Percentiles rank a stretch among this genome's conserved stretches.
Conservation (phyloP, 129 eudicot genomes). For the Calendula officinalis region DNA sequence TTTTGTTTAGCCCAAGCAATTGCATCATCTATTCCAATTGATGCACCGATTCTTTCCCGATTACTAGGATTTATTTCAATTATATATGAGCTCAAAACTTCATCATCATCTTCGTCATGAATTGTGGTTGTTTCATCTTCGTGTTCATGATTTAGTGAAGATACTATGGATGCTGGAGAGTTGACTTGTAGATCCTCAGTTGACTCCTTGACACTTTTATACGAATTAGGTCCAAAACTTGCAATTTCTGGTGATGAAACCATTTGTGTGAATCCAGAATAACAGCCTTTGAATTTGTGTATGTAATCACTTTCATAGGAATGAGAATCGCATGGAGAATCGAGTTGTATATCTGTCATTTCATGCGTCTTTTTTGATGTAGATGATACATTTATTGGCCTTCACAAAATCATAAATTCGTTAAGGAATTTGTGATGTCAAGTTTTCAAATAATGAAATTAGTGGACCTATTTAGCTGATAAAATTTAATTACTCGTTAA, state of each 20-base stretch:
- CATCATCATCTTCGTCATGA: constrained; percentile 31
- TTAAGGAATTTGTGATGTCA: background rate
- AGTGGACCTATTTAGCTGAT: no score
- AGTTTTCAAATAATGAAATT: no score
- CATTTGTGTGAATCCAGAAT: constrained; percentile 41
- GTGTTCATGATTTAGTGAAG: constrained; percentile 45
- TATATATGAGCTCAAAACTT: constrained; percentile 59
- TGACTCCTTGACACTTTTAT: constrained; percentile 38
- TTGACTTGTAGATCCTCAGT: constrained; percentile 53
- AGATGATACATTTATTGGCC: constrained; percentile 60
- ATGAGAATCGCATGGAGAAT: constrained; percentile 29
- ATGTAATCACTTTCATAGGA: constrained; percentile 28
- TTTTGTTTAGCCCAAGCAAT: constrained; percentile 92
- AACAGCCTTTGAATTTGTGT: constrained; percentile 39
- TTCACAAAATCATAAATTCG: constrained; percentile 26
- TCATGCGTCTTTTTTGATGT: constrained; percentile 29
- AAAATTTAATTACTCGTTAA: background rate
- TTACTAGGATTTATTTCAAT: constrained; percentile 51
- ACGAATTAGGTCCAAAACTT: constrained; percentile 34
- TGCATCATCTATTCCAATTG: constrained; percentile 65
- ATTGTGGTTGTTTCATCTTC: constrained; percentile 11
- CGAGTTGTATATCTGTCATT: constrained; percentile 21
- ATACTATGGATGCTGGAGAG: constrained; percentile 66
- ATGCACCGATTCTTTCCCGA: constrained; percentile 35
- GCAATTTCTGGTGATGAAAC: constrained; percentile 61